Evolutionary conservation across 2,329 filamentous ascomycete genomes (phyloP).

Genomic region (Tolypocladium sp.): DNA sequence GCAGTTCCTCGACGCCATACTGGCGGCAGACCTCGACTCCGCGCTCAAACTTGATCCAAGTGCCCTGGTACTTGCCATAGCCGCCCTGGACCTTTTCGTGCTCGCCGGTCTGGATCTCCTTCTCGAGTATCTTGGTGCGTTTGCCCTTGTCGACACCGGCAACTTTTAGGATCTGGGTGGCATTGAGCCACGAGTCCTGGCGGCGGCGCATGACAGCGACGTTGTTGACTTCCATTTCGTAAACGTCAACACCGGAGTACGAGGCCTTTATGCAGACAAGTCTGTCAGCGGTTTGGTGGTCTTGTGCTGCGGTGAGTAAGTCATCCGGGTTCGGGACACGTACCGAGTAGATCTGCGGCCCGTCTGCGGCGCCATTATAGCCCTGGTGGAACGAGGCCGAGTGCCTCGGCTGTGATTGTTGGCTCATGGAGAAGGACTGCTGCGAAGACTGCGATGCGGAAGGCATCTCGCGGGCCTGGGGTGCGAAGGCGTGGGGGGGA

Average conservation of each 20-base stretch:
- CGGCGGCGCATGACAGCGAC: slow-evolving; percentile 93
- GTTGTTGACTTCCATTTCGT: slow-evolving; percentile 95
- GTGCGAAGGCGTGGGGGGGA: background rate
- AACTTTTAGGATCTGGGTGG: slow-evolving; percentile 95
- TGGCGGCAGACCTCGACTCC: slow-evolving; percentile 85
- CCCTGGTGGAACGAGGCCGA: slow-evolving; percentile 26
- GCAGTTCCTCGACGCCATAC: slow-evolving; percentile 66
- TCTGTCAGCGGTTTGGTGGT: slow-evolving; percentile 6
- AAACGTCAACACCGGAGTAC: slow-evolving; percentile 92
- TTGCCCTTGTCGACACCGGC: slow-evolving; percentile 96
- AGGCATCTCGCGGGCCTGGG: slow-evolving; percentile 17
- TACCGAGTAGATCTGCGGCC: slow-evolving; percentile 55
- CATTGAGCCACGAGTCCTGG: slow-evolving; percentile 93
- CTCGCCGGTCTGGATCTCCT: slow-evolving; percentile 91
- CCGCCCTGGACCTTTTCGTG: slow-evolving; percentile 98
- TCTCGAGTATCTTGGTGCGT: slow-evolving; percentile 94
- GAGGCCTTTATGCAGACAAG: slow-evolving; percentile 48
- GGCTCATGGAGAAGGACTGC: slow-evolving; percentile 48
- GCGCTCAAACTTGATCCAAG: slow-evolving; percentile 92
- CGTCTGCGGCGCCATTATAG: slow-evolving; percentile 26
- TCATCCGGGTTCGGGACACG: slow-evolving; percentile 10
- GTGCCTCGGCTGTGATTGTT: slow-evolving; percentile 36
- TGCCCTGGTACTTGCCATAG: slow-evolving; percentile 98
- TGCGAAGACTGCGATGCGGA: slow-evolving; percentile 44
- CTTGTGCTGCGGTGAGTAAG: background rate